Base-by-base conservation (phyloP, 495 filamentous ascomycete genomes). In the Platismatia glauca region DNA sequence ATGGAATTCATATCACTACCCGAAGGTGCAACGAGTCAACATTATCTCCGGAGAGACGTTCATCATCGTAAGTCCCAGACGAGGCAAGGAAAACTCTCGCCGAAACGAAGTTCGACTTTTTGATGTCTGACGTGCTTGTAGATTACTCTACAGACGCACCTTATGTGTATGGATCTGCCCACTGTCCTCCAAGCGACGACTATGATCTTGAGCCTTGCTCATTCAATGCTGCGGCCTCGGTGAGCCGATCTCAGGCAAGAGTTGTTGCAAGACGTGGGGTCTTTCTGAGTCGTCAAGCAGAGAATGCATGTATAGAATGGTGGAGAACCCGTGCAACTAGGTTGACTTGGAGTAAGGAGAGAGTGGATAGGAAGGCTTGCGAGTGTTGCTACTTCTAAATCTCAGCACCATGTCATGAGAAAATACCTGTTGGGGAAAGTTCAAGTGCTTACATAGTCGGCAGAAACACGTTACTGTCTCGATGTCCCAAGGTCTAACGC, bases 51-150 rank as follows among this genome's bases (percentile, higher is more conserved):
- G 5, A 2, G 41, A n/a, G 41, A 5, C 16, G 16, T 20, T 20
- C 2, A 22, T 50, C 46, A 50, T 50, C 46, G 46, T 29, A 29
- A 50, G 46, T 50, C 46, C 46, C 46, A 50, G 46, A 50, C 24
- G 22, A 9, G 46, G 24, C 22, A 50, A 50, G 46, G 46, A 50
- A 13, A 31, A 50, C 46, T 29, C 46, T 50, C 46, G 46, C 46
- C 46, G 46, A 50, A 50, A 29, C 46, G 9, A 50, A 29, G 46
- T 50, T 50, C 46, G 46, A 50, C 46, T 50, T 48, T 50, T 50
- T 27, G 46, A 50, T 29, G 46, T 50, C 46, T 50, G 46, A 50
- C 46, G 46, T 50, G 46, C 46, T 50, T 50, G 46, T 29, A 50
- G 46, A 50, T 50, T 16, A 22, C 46, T 50, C 46, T 50, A 31